These are phyloP conservation scores for Zasmidium angulare DNA, from an alignment of 2,329 filamentous ascomycete genomes.

Conservation along the genomic window DNA sequence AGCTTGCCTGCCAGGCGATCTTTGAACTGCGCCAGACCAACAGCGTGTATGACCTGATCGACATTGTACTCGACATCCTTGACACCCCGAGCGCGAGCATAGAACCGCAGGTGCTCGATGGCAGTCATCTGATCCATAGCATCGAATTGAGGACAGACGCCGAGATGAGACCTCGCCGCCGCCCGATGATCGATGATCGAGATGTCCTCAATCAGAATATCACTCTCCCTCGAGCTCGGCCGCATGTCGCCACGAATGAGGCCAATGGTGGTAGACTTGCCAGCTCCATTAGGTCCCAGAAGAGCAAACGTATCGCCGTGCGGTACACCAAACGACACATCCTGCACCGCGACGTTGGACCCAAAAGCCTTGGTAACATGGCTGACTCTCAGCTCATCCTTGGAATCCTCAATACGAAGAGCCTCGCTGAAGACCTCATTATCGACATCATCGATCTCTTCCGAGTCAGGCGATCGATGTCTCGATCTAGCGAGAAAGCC, in stretches of 20 bases:
- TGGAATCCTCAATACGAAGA: slow-evolving; percentile 58
- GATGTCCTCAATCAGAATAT: slow-evolving; percentile 75
- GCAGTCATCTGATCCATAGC: slow-evolving; percentile 92
- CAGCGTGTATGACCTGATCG: slow-evolving; percentile 71
- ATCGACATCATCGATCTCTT: slow-evolving; percentile 46
- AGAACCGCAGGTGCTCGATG: slow-evolving; percentile 81
- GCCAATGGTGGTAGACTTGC: slow-evolving; percentile 86
- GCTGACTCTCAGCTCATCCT: slow-evolving; percentile 73
- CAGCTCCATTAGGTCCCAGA: slow-evolving; percentile 86
- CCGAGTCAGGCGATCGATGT: slow-evolving; percentile 42
- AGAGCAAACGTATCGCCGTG: slow-evolving; percentile 84
- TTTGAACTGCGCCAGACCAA: slow-evolving; percentile 71
- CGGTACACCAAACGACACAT: slow-evolving; percentile 75
- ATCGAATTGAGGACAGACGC: slow-evolving; percentile 77
- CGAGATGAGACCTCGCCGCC: slow-evolving; percentile 71
- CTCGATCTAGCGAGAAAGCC: slow-evolving; percentile 55
- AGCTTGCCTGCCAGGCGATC: slow-evolving; percentile 75
- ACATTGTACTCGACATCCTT: slow-evolving; percentile 75
- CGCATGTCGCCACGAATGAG: slow-evolving; percentile 85
- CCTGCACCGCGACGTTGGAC: slow-evolving; percentile 76
- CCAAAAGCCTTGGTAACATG: slow-evolving; percentile 80
- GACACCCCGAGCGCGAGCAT: slow-evolving; percentile 80
- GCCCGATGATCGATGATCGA: slow-evolving; percentile 73
- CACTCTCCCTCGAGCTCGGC: slow-evolving; percentile 68
- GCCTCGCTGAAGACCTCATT: slow-evolving; percentile 66